phyloP scores from a whole-genome alignment of 2,329 filamentous ascomycete species.

The Aureobasidium sp. region DNA sequence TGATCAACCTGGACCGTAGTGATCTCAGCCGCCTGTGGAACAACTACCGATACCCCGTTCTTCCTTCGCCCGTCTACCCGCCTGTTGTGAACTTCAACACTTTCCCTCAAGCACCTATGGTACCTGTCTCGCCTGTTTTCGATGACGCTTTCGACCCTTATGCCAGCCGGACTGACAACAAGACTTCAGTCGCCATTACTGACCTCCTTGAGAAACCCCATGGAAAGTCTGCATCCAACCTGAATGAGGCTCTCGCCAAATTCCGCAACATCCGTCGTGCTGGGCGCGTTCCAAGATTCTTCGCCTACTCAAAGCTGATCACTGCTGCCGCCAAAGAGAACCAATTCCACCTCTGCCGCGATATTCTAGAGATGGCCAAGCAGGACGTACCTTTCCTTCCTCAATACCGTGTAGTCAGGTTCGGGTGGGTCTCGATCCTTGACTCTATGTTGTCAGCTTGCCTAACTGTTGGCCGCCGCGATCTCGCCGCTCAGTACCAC shows the following conservation, averaged over 20 bases:
- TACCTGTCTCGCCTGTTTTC: conserved; percentile 49
- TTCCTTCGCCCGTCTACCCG: conserved; percentile 41
- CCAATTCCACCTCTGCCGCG: conserved; percentile 71
- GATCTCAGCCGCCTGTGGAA: conserved; percentile 49
- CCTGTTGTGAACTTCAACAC: conserved; percentile 39
- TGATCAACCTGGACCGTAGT: conserved; percentile 43
- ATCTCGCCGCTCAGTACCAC: conserved; percentile 76
- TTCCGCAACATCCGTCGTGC: conserved; percentile 90
- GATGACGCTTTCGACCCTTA: conserved; percentile 90
- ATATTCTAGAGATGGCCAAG: conserved; percentile 83
- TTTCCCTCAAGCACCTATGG: conserved; percentile 27
- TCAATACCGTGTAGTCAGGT: conserved; percentile 79
- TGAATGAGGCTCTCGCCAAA: conserved; percentile 72
- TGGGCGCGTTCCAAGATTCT: conserved; percentile 86
- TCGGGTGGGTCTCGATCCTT: conserved; percentile 92
- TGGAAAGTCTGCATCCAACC: conserved; percentile 56
- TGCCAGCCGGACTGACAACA: conserved; percentile 81
- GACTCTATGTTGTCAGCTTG: conserved; percentile 95
- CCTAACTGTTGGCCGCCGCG: conserved; percentile 71
- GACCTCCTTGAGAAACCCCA: conserved; percentile 78
- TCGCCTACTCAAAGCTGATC: conserved; percentile 94
- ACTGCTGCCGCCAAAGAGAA: conserved; percentile 80
- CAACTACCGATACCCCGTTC: conserved; percentile 42
- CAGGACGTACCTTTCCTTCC: conserved; percentile 76
- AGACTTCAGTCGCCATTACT: conserved; percentile 82